phyloP scores from a whole-genome alignment of 495 filamentous ascomycete species.

The Cudoniella acicularis region DNA sequence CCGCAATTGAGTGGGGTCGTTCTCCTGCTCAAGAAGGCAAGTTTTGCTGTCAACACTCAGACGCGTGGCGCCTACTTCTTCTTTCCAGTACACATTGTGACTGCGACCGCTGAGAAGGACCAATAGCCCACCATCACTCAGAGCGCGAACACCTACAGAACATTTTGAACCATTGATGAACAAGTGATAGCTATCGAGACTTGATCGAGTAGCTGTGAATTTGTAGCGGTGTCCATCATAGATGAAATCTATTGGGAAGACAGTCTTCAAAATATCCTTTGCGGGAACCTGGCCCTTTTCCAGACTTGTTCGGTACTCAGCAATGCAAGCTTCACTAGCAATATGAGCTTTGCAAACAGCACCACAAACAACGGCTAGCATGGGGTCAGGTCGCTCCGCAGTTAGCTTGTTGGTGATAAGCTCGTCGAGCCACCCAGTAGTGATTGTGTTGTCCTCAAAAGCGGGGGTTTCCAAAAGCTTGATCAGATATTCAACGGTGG shows the following conservation, averaged over 20 bases:
- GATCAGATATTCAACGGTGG: slow-evolving; percentile 97
- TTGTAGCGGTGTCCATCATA: slow-evolving; percentile 96
- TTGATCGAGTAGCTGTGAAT: slow-evolving; percentile 94
- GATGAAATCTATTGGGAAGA: slow-evolving; percentile 98
- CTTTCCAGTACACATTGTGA: slow-evolving; percentile 99
- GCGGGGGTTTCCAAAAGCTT: slow-evolving; percentile 97
- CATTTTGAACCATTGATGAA: slow-evolving; percentile 99
- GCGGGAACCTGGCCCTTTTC: slow-evolving; percentile 96
- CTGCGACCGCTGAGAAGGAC: slow-evolving; percentile 84
- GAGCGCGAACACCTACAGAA: slow-evolving; percentile 84
- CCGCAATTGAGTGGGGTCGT: slow-evolving; percentile 95
- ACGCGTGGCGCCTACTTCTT: slow-evolving; percentile 92
- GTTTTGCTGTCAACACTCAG: slow-evolving; percentile 97
- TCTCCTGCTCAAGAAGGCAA: slow-evolving; percentile 96
- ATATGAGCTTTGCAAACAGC: slow-evolving; percentile 94
- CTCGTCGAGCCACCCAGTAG: slow-evolving; percentile 98
- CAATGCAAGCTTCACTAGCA: slow-evolving; percentile 80
- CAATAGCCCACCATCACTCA: slow-evolving; percentile 93
- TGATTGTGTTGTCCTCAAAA: slow-evolving; percentile 99
- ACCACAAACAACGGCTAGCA: slow-evolving; percentile 87
- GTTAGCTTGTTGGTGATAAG: slow-evolving; percentile 97
- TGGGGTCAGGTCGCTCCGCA: slow-evolving; percentile 89
- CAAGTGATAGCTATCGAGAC: slow-evolving; percentile 90
- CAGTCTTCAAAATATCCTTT: slow-evolving; percentile 95
- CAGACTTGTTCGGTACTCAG: slow-evolving; percentile 82